These are phyloP conservation scores for Sphaceloma murrayae DNA, from an alignment of 2,329 filamentous ascomycete genomes.

Conservation along the genomic window DNA sequence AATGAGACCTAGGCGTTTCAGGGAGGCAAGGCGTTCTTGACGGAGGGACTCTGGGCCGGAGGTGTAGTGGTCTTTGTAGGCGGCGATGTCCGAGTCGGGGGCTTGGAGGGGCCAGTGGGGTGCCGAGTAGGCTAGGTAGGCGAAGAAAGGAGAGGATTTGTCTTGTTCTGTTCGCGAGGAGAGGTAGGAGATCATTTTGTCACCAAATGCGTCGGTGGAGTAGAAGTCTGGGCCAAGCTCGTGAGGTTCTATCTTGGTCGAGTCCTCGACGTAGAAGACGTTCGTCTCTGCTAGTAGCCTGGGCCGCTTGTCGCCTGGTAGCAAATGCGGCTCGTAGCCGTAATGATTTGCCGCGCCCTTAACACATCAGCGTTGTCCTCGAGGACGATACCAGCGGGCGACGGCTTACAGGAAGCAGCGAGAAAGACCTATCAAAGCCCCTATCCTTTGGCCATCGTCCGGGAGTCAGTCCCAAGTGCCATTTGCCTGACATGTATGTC, in stretches of 20 bases:
- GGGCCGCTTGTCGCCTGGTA: slow-evolving; percentile 19
- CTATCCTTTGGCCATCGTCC: slow-evolving; percentile 25
- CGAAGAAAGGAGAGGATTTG: slow-evolving; percentile 25
- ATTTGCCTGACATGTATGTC: slow-evolving; percentile 32
- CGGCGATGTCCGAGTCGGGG: slow-evolving; percentile 22
- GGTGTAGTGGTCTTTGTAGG: slow-evolving; percentile 24
- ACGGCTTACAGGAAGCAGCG: slow-evolving; percentile 25
- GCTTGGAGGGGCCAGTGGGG: slow-evolving; percentile 28
- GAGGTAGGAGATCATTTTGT: slow-evolving; percentile 26
- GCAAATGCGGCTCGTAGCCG: slow-evolving; percentile 28
- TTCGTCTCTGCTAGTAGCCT: slow-evolving; percentile 19
- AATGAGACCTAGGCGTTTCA: slow-evolving; percentile 24
- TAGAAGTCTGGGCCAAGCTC: slow-evolving; percentile 26
- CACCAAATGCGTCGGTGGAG: slow-evolving; percentile 27
- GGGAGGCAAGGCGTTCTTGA: slow-evolving; percentile 20
- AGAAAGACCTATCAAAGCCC: slow-evolving; percentile 27
- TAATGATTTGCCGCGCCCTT: slow-evolving; percentile 28
- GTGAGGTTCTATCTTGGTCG: slow-evolving; percentile 20
- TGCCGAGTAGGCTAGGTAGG: slow-evolving; percentile 26
- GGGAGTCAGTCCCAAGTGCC: slow-evolving; percentile 29
- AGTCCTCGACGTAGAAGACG: slow-evolving; percentile 23
- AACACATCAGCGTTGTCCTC: not conserved
- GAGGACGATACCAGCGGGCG: not conserved
- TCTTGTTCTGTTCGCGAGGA: slow-evolving; percentile 20
- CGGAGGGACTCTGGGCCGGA: slow-evolving; percentile 24